Percentiles rank a stretch among this genome's conserved stretches.
Conservation (phyloP, 352 stramenopile species). For the Globisporangium ultimum region DNA sequence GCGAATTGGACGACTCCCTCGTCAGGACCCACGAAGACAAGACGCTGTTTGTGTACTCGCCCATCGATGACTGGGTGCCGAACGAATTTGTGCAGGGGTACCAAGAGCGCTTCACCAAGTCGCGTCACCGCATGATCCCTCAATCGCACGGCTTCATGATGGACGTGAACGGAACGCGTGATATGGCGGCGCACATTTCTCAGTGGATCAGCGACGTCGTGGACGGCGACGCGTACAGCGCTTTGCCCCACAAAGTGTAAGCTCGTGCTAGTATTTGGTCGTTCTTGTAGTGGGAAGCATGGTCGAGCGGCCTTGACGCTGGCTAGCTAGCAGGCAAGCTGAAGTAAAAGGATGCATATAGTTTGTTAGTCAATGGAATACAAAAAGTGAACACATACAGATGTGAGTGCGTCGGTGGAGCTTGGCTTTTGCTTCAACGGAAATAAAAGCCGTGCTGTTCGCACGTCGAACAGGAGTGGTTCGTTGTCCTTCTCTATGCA, state of each 20-base stretch:
- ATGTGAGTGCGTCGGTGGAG: too few relatives aligned
- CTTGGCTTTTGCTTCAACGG: too few relatives aligned
- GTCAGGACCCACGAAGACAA: conserved; percentile 43
- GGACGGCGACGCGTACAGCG: conserved; percentile 3
- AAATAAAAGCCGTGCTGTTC: too few relatives aligned
- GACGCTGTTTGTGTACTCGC: conserved; percentile 65
- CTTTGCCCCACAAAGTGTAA: not conserved
- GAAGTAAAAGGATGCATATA: too few relatives aligned
- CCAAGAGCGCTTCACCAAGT: conserved; percentile 41
- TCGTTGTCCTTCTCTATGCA: too few relatives aligned
- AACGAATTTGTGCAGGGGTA: conserved; percentile 55
- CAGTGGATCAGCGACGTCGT: conserved; percentile 47
- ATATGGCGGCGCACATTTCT: conserved; percentile 64
- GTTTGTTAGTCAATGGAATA: too few relatives aligned
- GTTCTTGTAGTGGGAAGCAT: not conserved
- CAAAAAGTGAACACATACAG: too few relatives aligned
- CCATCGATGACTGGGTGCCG: conserved; percentile 65
- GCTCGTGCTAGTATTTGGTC: not conserved
- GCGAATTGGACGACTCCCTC: conserved; percentile 39
- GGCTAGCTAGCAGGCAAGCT: too few relatives aligned
- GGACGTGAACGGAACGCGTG: conserved; percentile 49
- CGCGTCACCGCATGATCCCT: conserved; percentile 43
- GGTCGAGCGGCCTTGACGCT: too few relatives aligned
- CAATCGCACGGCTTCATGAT: conserved; percentile 81
- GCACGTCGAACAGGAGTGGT: too few relatives aligned